These are phyloP conservation scores for Houttuynia cordata DNA, from an alignment of 164 flowering plant species.

Conservation along the genomic window DNA sequence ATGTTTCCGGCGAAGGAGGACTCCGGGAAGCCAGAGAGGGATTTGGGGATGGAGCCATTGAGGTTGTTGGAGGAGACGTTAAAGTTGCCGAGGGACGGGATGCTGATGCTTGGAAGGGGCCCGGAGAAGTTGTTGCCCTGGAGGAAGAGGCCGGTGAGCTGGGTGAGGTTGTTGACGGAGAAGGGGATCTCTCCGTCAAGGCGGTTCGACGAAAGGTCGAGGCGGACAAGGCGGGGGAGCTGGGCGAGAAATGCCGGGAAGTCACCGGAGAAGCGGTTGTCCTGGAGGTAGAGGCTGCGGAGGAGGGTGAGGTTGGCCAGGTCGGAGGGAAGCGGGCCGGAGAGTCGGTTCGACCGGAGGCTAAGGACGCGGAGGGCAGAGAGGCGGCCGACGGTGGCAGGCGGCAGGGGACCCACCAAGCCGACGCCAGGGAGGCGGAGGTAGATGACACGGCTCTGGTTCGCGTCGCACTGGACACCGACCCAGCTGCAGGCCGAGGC, in stretches of 20 bases:
- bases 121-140: slow-evolving; percentile 68
- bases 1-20: slow-evolving; percentile 58
- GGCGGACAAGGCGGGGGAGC: slow-evolving; percentile 33
- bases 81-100: slow-evolving; percentile 5
- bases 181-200: slow-evolving; percentile 62
- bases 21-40: slow-evolving; percentile 29
- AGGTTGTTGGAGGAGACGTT: slow-evolving; percentile 57
- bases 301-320: slow-evolving; percentile 42
- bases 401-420: slow-evolving; percentile 59
- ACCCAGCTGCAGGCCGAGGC: slow-evolving; percentile 69
- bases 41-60: slow-evolving; percentile 62
- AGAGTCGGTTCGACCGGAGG: slow-evolving; percentile 65
- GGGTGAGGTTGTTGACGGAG: slow-evolving; percentile 50
- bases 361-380: slow-evolving; percentile 60
- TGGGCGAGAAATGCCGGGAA: slow-evolving; percentile 37
- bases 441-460: slow-evolving; percentile 24
- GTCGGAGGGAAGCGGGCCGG: slow-evolving; percentile 63
- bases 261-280: slow-evolving; percentile 59
- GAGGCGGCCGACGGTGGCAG: slow-evolving; percentile 45
- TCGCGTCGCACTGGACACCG: slow-evolving; percentile 57
- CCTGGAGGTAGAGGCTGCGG: slow-evolving; percentile 56
- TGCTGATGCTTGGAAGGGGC: slow-evolving; percentile 38
- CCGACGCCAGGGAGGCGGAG: slow-evolving; percentile 84
- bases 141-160: slow-evolving; percentile 41
- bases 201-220: slow-evolving; percentile 59